Base-by-base conservation (phyloP, 192 early-diverging fungal genomes). In the Entomortierella parvispora region DNA sequence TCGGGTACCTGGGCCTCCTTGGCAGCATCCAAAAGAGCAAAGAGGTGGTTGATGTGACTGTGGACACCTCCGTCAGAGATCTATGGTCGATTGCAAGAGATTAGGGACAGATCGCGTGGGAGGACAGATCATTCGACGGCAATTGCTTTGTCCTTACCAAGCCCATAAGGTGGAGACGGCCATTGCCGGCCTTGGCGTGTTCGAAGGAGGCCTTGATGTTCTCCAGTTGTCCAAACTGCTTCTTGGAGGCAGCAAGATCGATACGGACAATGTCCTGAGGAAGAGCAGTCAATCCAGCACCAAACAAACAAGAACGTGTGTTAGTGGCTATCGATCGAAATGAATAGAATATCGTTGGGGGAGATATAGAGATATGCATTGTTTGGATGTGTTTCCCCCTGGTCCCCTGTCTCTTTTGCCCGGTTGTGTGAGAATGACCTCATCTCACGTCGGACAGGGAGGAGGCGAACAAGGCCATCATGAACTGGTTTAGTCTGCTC, bases 1-100 rank as follows among this genome's bases (percentile, higher is more conserved):
- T 94, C 80, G 23, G 93, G 91, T 22, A 99, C 91, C 12, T 90
- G 93, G 23, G 87, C 86, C 29, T 87, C 87, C 81, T 97, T 96
- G 52, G 97, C 97, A 18, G 90, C 85, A 58, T 92, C 85, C 53
- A 99, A 84, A 31, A 98, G 82, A 5, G 89, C 88, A 53, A 91
- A 80, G 54, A 98, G 85, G 68, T 99, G 98, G 80, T 95, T 88
- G 76, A 95, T 93, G 81, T 98, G 96, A 65, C 89, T 90, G 85
- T 99, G 98, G 49, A 99, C 97, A 71, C 98, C 98, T 74, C 98
- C 98, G 80, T 99, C 98, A 15, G 97, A 99, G 32, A 93, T 61
- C 84, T 84, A 29, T 20, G n/a, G 55, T 68, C 46, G 25, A 33
- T 23, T 33, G 55, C 55, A 50, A 65, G 40, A 22, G 26, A 61